Evolutionary conservation across 2,329 filamentous ascomycete species (phyloP), one percentile per base, ranked within the genome.

Genomic region (Trichoderma sp.): DNA sequence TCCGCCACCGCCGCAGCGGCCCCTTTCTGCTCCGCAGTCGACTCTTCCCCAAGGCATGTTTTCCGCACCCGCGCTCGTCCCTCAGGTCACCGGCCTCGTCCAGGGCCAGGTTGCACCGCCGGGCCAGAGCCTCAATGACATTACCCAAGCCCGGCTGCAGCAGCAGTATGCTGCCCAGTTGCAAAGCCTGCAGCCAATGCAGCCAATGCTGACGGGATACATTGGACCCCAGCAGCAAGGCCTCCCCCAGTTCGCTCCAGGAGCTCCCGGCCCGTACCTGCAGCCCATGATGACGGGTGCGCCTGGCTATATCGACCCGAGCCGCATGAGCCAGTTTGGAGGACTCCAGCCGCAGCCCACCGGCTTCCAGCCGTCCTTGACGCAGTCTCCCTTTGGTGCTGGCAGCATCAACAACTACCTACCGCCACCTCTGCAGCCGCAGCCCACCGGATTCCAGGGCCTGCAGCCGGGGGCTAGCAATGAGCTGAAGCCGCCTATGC

Each of bases 11-110:
- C 93, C 93, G 12, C 87, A 89, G 63, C 87, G 95, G 69, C 91
- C 95, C 8, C 84, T 95, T 13, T 97, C 94, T 48, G 94, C 95
- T 45, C 94, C 95, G 29, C 91, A 93, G 76, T 91, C 93, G 29
- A 59, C 67, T 64, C 90, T 87, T 59, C 90, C 91, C 75, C 88
- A 89, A 54, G 93, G 86, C 77, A 85, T 84, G 5, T 95, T 96
- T 77, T 86, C 86, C 8, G 87, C 90, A 19, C 88, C 92, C 59
- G 89, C 92, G 17, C 80, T 97, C 72, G 90, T 94, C 76, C 89
- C 93, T 63, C 94, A 97, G 76, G 87, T 94, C 78, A 97, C 95
- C 5, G 93, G 94, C 9, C 84, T 74, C 22, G 67, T 86, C 64
- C 87, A 88, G 74, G 81, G 81, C 12, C 88, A 88, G 70, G 83